Evolutionary conservation across 352 stramenopile species (phyloP), one percentile per base, ranked within the genome.

Genomic region (Pythium chondricola): DNA sequence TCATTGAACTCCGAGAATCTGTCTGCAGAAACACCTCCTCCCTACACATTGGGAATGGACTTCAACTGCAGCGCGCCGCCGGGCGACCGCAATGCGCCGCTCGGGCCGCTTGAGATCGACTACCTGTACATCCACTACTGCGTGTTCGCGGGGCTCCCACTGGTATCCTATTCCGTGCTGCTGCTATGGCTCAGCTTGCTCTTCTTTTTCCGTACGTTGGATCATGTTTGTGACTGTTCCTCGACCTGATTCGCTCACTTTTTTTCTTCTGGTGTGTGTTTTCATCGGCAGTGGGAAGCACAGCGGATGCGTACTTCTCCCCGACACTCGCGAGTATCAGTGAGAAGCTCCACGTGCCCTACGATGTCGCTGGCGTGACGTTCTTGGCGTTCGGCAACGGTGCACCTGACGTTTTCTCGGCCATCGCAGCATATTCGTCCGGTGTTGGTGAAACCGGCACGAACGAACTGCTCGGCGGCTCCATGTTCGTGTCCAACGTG

Each of bases 301-400:
- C 96, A 13, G 97, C 97, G 0, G 95, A 99, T 40, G 94, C 96
- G 37, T 99, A 98, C 67, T 99, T 99, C 67, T 97, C 82, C 0
- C 95, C 96, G 0, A 95, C 87, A 14, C 77, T 99, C 11, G 95
- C 97, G 49, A 97, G 84, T 76, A 96, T 99, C 48, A 97, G 85
- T 31, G 71, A 96, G 30, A 93, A 96, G 43, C 66, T 95, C 5
- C 65, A 83, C 22, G 69, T 96, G n/a, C 75, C 85, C 33, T 87
- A 87, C 46, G 83, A 96, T 35, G 93, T 98, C 45, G 93, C 95
- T 2, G 96, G 97, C 22, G 96, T 99, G 42, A 98, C 96, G 4
- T 92, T 99, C 35, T 69, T 99, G 31, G 95, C 96, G 27, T 95
- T 99, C 47, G 97, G 96, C 14, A 99, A 99, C 71, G 82, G 97